These are phyloP conservation scores for Cinnamomum chago DNA, from an alignment of 164 flowering plant species.

Conservation along the genomic window DNA sequence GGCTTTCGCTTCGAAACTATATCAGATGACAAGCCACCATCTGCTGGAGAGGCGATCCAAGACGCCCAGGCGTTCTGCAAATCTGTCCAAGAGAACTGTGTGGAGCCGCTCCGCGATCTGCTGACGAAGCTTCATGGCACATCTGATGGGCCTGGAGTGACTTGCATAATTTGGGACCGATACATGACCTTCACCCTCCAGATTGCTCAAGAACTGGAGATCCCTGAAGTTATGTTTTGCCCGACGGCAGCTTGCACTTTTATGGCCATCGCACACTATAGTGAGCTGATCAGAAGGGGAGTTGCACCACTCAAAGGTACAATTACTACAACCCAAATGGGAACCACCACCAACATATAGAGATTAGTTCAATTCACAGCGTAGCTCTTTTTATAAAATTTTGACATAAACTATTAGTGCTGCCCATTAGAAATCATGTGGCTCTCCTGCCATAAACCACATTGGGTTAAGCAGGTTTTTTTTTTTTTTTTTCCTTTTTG, in stretches of 20 bases:
- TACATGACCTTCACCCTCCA: conserved; percentile 33
- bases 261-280: conserved; percentile 25
- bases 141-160: conserved; percentile 28
- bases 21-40: background rate
- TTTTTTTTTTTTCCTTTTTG: no score
- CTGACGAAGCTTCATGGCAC: conserved; percentile 20
- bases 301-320: conserved; percentile 51
- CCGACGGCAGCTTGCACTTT: conserved; percentile 37
- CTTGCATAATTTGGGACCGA: conserved; percentile 43
- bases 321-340: no score
- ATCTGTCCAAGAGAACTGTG: conserved; percentile 14
- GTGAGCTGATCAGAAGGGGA: conserved; percentile 30
- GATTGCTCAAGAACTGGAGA: conserved; percentile 37
- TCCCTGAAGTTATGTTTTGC: conserved; percentile 38
- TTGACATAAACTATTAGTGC: no score
- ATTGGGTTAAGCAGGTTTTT: no score
- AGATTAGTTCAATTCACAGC: no score
- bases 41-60: background rate
- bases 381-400: no score
- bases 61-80: background rate
- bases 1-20: background rate
- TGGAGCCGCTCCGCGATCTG: conserved; percentile 26
- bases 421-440: no score
- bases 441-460: no score
- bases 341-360: no score